Evolutionary conservation across 192 early-diverging fungal species (phyloP), one percentile per base, ranked within the genome.

Genomic region (Cladochytrium replicatum): DNA sequence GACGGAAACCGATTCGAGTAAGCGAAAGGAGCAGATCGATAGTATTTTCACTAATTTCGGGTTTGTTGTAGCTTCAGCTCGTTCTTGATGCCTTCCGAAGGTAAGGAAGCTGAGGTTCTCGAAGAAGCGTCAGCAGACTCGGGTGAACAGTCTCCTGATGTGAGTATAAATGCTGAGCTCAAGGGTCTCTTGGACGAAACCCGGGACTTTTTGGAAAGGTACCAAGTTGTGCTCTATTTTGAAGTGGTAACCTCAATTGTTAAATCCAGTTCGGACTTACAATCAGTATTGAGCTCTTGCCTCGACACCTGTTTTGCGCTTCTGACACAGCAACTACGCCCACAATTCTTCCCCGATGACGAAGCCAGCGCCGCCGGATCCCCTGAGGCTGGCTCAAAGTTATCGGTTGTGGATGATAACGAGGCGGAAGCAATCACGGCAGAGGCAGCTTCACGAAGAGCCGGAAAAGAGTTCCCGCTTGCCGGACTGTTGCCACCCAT

Each of bases 121-220:
- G 31, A 57, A 17, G 69, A 85, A 26, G 74, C 68, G 7, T 63
- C 15, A 50, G 22, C 57, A 56, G 47, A 34, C 39, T 48, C 47
- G 61, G 4, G 57, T 30, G 15, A 32, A 2, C 9, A 30, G 15
- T 28, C 41, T 15, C 64, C 66, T 42, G 48, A 58, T 37, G 48
- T 67, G 26, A 57, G 65, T 8, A 74, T 82, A 21, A 81, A 85
- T 30, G 55, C 74, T 4, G 66, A 75, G 26, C 72, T 97, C 26
- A 69, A 72, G 28, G 71, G 62, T 27, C 67, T 94, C 37, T 57
- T 97, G 46, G 80, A 93, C 63, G 89, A 94, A 68, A 85, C 85
- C 1, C 80, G 86, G 21, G 91, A 97, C 58, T 82, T 89, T 37
- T 69, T 94, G 40, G 88, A 94, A 45, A 83, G 81, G 78, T 81